Conservation (phyloP, 164 flowering plant genomes). For the Litsea cubeba region DNA sequence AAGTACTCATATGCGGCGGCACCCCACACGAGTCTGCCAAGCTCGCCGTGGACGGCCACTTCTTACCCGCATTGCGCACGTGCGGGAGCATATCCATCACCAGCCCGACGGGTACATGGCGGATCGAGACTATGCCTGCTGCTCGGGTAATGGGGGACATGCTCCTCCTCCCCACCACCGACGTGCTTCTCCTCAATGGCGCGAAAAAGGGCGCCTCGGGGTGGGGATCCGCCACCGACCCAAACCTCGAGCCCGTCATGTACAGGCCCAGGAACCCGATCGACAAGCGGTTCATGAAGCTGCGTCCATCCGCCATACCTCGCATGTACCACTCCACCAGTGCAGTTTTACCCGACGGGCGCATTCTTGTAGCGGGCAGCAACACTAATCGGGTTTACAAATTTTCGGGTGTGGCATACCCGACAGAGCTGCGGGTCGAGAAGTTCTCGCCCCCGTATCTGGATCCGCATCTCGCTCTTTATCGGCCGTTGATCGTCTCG, state of each 20-base stretch:
- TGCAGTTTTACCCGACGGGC: slow-evolving; percentile 52
- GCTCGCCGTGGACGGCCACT: slow-evolving; percentile 11
- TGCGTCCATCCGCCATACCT: slow-evolving; percentile 36
- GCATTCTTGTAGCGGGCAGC: slow-evolving; percentile 66
- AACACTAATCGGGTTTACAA: slow-evolving; percentile 49
- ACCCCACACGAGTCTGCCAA: slow-evolving; percentile 22
- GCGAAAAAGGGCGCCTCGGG: slow-evolving; percentile 62
- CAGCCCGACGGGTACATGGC: slow-evolving; percentile 36
- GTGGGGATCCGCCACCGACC: slow-evolving; percentile 50
- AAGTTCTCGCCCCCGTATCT: slow-evolving; percentile 76
- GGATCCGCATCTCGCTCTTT: slow-evolving; percentile 23
- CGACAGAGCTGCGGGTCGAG: slow-evolving; percentile 75
- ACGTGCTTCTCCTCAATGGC: slow-evolving; percentile 65
- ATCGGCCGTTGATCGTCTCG: slow-evolving; percentile 27
- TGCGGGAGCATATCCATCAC: slow-evolving; percentile 48
- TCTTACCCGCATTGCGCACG: slow-evolving; percentile 37
- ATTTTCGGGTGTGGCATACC: slow-evolving; percentile 36
- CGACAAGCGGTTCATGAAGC: slow-evolving; percentile 30
- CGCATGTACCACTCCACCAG: slow-evolving; percentile 79
- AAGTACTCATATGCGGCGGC: slow-evolving; percentile 75
- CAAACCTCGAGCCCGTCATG: slow-evolving; percentile 45
- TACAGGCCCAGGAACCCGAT: slow-evolving; percentile 27
- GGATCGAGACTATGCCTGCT: slow-evolving; percentile 57
- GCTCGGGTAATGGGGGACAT: slow-evolving; percentile 71
- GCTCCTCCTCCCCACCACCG: slow-evolving; percentile 61